Percentiles rank a stretch among this genome's conserved stretches.
Conservation (phyloP, 2,329 filamentous ascomycete genomes). For the Epichloe baconii region DNA sequence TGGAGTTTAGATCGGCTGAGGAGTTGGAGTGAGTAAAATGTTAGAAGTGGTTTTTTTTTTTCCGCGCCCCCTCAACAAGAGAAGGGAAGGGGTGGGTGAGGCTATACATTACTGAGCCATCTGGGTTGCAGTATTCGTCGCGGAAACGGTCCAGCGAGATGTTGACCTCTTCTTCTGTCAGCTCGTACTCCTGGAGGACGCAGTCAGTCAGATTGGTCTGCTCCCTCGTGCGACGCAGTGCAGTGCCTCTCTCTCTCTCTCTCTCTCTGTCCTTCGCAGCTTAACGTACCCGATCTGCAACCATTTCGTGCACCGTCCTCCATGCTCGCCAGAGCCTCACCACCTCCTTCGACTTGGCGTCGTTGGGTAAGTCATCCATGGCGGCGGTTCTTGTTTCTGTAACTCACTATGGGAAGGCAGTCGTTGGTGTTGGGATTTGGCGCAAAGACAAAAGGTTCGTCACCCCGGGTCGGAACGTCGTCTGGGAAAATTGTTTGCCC, state of each 20-base stretch:
- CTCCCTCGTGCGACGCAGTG: too few relatives aligned
- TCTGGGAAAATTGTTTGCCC: not conserved
- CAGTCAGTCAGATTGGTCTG: not conserved
- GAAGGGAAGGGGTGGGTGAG: too few relatives aligned
- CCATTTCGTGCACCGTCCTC: conserved; percentile 91
- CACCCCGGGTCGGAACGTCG: not conserved
- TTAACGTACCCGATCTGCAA: conserved; percentile 64
- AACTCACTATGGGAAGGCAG: not conserved
- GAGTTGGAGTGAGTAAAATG: not conserved
- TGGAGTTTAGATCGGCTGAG: conserved; percentile 67
- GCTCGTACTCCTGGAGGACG: conserved; percentile 69
- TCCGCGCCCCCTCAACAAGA: not conserved
- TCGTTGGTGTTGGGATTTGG: conserved; percentile 1
- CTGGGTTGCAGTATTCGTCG: conserved; percentile 53
- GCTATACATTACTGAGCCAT: conserved; percentile 64
- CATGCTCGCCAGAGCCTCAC: conserved; percentile 83
- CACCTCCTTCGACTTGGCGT: conserved; percentile 38
- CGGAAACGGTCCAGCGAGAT: conserved; percentile 77
- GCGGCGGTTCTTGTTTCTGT: conserved; percentile 4
- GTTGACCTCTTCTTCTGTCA: conserved; percentile 78
- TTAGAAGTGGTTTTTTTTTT: not conserved
- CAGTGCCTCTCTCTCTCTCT: too few relatives aligned
- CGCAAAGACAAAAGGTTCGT: not conserved
- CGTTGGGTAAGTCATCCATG: conserved; percentile 33
- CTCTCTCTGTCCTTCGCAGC: not conserved